These are phyloP conservation scores for Populus trichocarpa DNA, from an alignment of 441 rosid species.

Conservation along the genomic window DNA sequence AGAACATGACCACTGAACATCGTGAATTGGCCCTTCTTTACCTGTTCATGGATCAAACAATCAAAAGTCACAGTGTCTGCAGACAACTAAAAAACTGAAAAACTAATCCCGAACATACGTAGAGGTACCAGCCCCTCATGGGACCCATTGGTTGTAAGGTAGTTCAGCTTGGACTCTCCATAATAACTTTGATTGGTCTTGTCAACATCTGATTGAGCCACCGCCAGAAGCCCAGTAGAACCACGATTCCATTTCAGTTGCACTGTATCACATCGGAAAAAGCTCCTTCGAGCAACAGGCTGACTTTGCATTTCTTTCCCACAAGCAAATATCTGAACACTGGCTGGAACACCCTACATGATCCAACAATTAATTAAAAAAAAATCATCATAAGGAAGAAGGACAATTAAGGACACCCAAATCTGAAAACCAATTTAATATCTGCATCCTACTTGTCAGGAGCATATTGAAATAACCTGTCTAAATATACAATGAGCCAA, in stretches of 20 bases:
- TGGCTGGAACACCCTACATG: slow-evolving; percentile 81
- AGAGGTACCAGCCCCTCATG: slow-evolving; percentile 89
- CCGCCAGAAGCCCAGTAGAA: slow-evolving; percentile 77
- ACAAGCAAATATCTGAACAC: slow-evolving; percentile 82
- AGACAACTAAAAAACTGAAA: slow-evolving; percentile 8
- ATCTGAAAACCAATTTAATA: background rate
- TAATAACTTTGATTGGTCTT: slow-evolving; percentile 92
- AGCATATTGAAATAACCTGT: background rate
- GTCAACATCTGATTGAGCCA: slow-evolving; percentile 89
- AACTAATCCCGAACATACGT: slow-evolving; percentile 45
- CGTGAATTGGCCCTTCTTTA: slow-evolving; percentile 94
- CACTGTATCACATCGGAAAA: slow-evolving; percentile 83
- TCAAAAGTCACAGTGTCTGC: slow-evolving; percentile 23
- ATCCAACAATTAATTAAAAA: slow-evolving; percentile 4
- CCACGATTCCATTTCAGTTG: slow-evolving; percentile 80
- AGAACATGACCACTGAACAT: slow-evolving; percentile 90
- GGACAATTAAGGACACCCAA: background rate
- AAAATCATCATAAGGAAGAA: background rate
- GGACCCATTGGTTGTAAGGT: slow-evolving; percentile 74
- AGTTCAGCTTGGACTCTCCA: slow-evolving; percentile 83
- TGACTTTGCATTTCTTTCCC: slow-evolving; percentile 62
- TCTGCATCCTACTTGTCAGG: slow-evolving; percentile 7
- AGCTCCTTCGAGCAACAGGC: slow-evolving; percentile 74
- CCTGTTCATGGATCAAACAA: slow-evolving; percentile 45
- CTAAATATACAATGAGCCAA: background rate